phyloP scores from a whole-genome alignment of 2,329 filamentous ascomycete species.

The Calonectria honghensis region DNA sequence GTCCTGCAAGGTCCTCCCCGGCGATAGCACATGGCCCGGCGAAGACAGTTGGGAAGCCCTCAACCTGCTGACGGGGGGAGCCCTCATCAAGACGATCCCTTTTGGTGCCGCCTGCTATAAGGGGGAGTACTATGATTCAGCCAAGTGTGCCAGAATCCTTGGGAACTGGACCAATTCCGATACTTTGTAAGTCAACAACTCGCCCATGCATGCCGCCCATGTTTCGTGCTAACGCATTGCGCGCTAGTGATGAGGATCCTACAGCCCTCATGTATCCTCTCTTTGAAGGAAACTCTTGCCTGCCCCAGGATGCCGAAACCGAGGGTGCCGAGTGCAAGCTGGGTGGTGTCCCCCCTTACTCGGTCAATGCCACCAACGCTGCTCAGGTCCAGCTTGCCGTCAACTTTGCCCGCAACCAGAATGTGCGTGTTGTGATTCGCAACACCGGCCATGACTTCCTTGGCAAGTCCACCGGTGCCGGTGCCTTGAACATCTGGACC shows the following conservation, averaged over 20 bases:
- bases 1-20: slow-evolving; percentile 58
- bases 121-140: slow-evolving; percentile 54
- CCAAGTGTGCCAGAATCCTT: slow-evolving; percentile 52
- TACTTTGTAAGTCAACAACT: slow-evolving; percentile 41
- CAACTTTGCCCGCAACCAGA: slow-evolving; percentile 66
- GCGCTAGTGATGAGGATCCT: slow-evolving; percentile 45
- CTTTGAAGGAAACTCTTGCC: slow-evolving; percentile 61
- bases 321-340: slow-evolving; percentile 57
- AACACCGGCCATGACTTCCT: slow-evolving; percentile 70
- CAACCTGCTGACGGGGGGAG: slow-evolving; percentile 57
- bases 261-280: slow-evolving; percentile 59
- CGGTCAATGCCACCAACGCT: slow-evolving; percentile 63
- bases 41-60: slow-evolving; percentile 57
- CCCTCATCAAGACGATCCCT: slow-evolving; percentile 57
- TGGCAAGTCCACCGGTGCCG: slow-evolving; percentile 75
- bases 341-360: slow-evolving; percentile 65
- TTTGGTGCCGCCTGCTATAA: slow-evolving; percentile 57
- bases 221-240: slow-evolving; percentile 27
- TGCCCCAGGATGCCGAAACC: slow-evolving; percentile 53
- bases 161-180: slow-evolving; percentile 53
- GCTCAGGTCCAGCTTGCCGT: slow-evolving; percentile 66
- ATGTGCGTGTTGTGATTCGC: slow-evolving; percentile 67
- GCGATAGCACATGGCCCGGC: slow-evolving; percentile 56
- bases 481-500: slow-evolving; percentile 74
- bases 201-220: no score